Base-by-base conservation (phyloP, 1,139 yeast genomes). In the Candida glucosophila region DNA sequence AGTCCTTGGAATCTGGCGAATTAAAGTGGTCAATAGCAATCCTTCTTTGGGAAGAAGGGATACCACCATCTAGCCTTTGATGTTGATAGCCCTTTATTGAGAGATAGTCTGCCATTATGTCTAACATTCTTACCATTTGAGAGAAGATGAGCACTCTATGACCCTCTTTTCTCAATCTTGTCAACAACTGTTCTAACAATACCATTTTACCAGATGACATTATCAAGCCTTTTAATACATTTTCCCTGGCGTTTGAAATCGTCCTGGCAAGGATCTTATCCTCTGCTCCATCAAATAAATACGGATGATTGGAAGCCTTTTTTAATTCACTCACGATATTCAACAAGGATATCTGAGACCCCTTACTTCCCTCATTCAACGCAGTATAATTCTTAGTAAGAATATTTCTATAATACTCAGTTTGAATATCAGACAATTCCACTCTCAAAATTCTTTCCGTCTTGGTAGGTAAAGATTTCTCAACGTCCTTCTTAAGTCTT, bases 161-260 rank as follows among this genome's bases (percentile, higher is more conserved):
- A 4, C 97, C 98, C 54, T 90, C 98, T 47, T 81, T 81, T 36
- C 76, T 74, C 45, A 90, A 64, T 37, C 95, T 67, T 2, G 88
- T 80, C 33, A 90, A 64, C 20, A 90, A 64, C 50, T 92, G 90
- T 54, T 90, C 99, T 25, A 90, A 62, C 27, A 90, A 62, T 2
- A 92, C 98, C 98, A 92, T 90, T 49, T 90, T 90, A 42, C 99
- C 99, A 11, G 95, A 82, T 10, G 94, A 83, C 98, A 90, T 92
- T 37, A 90, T 82, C 67, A 90, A 64, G 10, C 98, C 99, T 46
- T 86, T 73, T 25, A 90, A 59, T 8, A 81, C 67, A 38, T 77
- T 82, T 40, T 90, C 97, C 33, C 96, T 68, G 2, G 85, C 65
- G 14, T 54, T 49, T 5, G 76, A 69, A n/a, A 75, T 77, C 3